Percentiles rank a stretch among this genome's conserved stretches.
Conservation (phyloP, 2,329 filamentous ascomycete species). For the Leptographium wingfieldii region DNA sequence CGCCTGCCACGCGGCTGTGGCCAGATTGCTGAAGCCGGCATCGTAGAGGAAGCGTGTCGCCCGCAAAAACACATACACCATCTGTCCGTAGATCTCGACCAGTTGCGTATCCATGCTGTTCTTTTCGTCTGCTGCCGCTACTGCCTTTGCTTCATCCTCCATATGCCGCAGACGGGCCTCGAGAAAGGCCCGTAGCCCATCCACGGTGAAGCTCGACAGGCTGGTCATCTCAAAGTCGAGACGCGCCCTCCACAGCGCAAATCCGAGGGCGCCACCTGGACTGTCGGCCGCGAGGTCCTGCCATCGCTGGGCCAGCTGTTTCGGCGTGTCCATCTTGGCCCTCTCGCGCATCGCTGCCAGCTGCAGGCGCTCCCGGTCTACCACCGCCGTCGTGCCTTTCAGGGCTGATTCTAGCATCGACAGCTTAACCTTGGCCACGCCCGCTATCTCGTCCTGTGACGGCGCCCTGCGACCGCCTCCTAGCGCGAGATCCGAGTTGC, state of each 20-base stretch:
- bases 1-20: slow-evolving; percentile 73
- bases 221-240: slow-evolving; percentile 61
- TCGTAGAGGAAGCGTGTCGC: slow-evolving; percentile 63
- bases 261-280: slow-evolving; percentile 36
- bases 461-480: slow-evolving; percentile 16
- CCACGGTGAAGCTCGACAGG: slow-evolving; percentile 54
- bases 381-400: slow-evolving; percentile 32
- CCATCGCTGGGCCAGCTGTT: slow-evolving; percentile 53
- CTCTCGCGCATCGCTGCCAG: slow-evolving; percentile 63
- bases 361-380: slow-evolving; percentile 47
- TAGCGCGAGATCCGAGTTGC: slow-evolving; percentile 20
- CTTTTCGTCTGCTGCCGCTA: slow-evolving; percentile 5
- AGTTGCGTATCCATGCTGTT: not conserved
- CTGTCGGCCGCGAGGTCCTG: slow-evolving; percentile 22
- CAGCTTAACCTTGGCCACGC: slow-evolving; percentile 67
- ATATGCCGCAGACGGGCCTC: slow-evolving; percentile 39
- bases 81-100: slow-evolving; percentile 20
- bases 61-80: slow-evolving; percentile 61
- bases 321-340: slow-evolving; percentile 56
- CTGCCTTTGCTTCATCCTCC: not conserved
- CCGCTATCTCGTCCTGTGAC: slow-evolving; percentile 49
- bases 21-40: slow-evolving; percentile 65
- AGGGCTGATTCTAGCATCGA: slow-evolving; percentile 71
- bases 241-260: slow-evolving; percentile 60
- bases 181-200: slow-evolving; percentile 48